Conservation (phyloP, 495 filamentous ascomycete species). For the Penicillium maclennaniae region DNA sequence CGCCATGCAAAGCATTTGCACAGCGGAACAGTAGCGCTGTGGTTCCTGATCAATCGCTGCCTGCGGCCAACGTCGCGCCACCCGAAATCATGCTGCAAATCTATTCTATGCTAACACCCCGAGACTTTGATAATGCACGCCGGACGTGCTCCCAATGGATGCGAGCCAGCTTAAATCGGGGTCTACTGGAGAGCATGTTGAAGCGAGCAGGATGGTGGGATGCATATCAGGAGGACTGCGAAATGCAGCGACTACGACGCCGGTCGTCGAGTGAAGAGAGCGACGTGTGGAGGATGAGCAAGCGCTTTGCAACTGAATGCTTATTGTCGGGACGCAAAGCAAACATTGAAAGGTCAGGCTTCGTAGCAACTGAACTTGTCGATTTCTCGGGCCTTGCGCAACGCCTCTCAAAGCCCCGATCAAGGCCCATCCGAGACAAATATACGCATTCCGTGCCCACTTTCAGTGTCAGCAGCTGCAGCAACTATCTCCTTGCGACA, state of each 20-base stretch:
- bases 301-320: constrained; percentile 58
- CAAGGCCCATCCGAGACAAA: not conserved
- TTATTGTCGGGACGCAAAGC: constrained; percentile 48
- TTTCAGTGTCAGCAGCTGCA: constrained; percentile 58
- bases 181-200: constrained; percentile 50
- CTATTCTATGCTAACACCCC: constrained; percentile 49
- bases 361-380: constrained; percentile 32
- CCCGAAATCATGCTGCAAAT: constrained; percentile 61
- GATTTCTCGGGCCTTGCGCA: constrained; percentile 32
- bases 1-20: not conserved
- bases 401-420: constrained; percentile 6
- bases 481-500: constrained; percentile 55
- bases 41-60: constrained; percentile 1
- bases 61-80: constrained; percentile 46
- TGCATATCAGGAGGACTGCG: constrained; percentile 38
- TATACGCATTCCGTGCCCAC: constrained; percentile 13
- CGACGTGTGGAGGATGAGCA: constrained; percentile 56
- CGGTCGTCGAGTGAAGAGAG: constrained; percentile 26
- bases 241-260: constrained; percentile 18
- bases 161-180: constrained; percentile 53
- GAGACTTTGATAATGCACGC: constrained; percentile 64
- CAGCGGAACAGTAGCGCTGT: not conserved
- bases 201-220: constrained; percentile 59
- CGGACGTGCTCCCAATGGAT: constrained; percentile 66
- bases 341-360: constrained; percentile 44